These are phyloP conservation scores for Rhodotorula paludigena DNA, from an alignment of 768 basidiomycete genomes.

Conservation along the genomic window DNA sequence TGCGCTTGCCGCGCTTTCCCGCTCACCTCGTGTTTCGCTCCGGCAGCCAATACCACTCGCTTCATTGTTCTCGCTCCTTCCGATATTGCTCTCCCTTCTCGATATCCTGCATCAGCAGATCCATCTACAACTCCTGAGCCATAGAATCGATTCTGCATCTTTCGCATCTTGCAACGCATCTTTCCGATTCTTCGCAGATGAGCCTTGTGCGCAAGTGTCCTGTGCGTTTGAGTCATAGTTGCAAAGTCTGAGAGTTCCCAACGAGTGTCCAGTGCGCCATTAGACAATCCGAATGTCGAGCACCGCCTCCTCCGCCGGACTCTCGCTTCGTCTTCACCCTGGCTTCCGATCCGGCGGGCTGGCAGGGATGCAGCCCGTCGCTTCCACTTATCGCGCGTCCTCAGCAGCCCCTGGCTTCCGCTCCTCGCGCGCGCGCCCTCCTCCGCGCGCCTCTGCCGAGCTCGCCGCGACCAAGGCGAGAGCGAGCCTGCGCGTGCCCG, in stretches of 20 bases:
- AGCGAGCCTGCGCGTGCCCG: not conserved
- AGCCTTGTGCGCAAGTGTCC: too few relatives aligned
- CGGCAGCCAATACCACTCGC: slow-evolving; percentile 35
- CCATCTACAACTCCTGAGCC: too few relatives aligned
- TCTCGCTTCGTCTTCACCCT: not conserved
- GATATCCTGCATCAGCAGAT: slow-evolving; percentile 10
- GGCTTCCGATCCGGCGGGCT: not conserved
- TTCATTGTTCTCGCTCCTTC: slow-evolving; percentile 24
- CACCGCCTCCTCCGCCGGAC: not conserved
- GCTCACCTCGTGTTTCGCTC: too few relatives aligned
- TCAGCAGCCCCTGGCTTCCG: not conserved
- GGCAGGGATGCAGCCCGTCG: not conserved
- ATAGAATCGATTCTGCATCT: too few relatives aligned
- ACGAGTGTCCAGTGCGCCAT: too few relatives aligned
- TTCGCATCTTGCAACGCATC: too few relatives aligned
- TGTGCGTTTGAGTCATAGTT: too few relatives aligned
- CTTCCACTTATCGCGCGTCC: not conserved
- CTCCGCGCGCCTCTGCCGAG: not conserved
- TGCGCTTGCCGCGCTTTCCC: not conserved
- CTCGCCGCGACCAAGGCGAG: not conserved
- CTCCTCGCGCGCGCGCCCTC: not conserved
- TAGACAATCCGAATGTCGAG: too few relatives aligned
- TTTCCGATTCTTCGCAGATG: too few relatives aligned
- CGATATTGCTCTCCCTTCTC: not conserved
- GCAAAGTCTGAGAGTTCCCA: too few relatives aligned